Base-by-base conservation (phyloP, 768 basidiomycete species). In the Suillus hirtellus region DNA sequence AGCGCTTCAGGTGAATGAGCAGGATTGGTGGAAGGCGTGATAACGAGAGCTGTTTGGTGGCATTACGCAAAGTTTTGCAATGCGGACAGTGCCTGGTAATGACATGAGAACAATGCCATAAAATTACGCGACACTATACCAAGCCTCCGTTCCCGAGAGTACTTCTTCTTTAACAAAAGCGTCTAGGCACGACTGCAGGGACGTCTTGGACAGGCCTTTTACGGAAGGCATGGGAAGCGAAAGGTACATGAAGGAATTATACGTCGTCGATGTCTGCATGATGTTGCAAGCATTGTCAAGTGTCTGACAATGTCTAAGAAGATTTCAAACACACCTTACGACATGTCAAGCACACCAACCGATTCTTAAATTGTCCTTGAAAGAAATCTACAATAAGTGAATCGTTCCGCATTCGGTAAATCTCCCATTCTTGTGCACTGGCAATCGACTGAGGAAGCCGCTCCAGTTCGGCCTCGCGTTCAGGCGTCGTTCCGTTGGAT, bases 301-400 rank as follows among this genome's bases (percentile, higher is more conserved):
- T 61, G 49, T 60, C 49, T 56, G 60, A 43, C 40, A 58, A 17
- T 11, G 6, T 17, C 24, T 46, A 47, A 59, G 59, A 42, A 8
- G 46, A 8, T 35, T 21, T 62, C 50, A 21, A 43, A 75, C 78
- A 64, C 65, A 95, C 96, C 76, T 93, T 92, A 65, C 87, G 82
- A 73, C 96, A 99, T 4, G 91, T 96, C 72, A 95, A 72, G 75
- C 96, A 99, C 69, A 92, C 85, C 77, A 99, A 75, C 60, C 88
- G 83, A 77, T 90, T 98, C 66, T 93, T 82, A 75, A 97, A 98
- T 75, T 99, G 97, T 12, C 96, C 96, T 77, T 99, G 96, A 81
- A 99, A 98, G 72, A 90, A 92, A 76, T 98, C 96, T 35, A 99
- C 97, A 60, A 99, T 89, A 60, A 99, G 77, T 69, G 92, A 94